Evolutionary conservation across 179 eudicot genomes (phyloP).

Genomic region (Heliamphora ciliata): DNA sequence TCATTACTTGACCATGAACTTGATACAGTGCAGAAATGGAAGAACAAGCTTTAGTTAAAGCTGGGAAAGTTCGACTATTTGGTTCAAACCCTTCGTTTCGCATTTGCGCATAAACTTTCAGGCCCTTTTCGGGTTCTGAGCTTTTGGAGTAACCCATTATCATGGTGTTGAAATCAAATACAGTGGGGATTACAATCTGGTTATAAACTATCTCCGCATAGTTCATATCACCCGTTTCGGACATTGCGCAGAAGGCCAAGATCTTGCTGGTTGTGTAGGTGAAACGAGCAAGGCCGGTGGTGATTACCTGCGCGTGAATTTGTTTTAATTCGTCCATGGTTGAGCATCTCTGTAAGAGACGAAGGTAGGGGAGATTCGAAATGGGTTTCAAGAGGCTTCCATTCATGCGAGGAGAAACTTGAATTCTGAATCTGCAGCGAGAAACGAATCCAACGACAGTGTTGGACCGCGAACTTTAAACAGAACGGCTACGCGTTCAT

Average conservation of each 20-base stretch:
- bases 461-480: too few relatives aligned
- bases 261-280: conserved; percentile 27
- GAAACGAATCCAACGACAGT: neutral
- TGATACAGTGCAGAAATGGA: conserved; percentile 12
- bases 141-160: conserved; percentile 29
- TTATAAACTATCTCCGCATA: conserved; percentile 25
- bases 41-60: conserved; percentile 20
- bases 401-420: conserved; percentile 11
- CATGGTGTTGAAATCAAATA: conserved; percentile 32
- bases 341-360: conserved; percentile 23
- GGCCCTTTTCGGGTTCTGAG: conserved; percentile 23
- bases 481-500: too few relatives aligned
- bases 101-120: conserved; percentile 26
- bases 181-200: conserved; percentile 23
- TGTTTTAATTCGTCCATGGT: conserved; percentile 28
- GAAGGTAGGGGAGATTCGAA: conserved; percentile 19
- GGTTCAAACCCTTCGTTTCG: conserved; percentile 19
- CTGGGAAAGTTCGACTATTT: conserved; percentile 25
- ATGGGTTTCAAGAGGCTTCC: conserved; percentile 8
- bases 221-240: conserved; percentile 20
- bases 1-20: conserved; percentile 25
- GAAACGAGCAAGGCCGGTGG: conserved; percentile 27
- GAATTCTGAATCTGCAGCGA: neutral
- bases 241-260: conserved; percentile 27
- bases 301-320: conserved; percentile 28